A percentile compares a stretch with the other conserved stretches of the same genome.
These are phyloP conservation scores for Euphorbia lathyris DNA, from an alignment of 345 rosid genomes.

Conservation along the genomic window DNA sequence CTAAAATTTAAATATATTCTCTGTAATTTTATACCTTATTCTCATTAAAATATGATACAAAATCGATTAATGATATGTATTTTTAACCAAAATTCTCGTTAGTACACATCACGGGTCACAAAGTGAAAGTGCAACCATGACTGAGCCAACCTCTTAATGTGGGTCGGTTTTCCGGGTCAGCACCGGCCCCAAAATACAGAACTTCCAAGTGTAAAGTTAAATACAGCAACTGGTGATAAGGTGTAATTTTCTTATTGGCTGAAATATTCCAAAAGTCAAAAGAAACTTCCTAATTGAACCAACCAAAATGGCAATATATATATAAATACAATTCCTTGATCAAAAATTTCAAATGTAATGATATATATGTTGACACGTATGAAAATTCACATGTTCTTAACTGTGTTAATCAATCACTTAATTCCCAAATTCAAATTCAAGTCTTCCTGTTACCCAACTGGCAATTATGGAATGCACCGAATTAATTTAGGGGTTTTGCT, in stretches of 20 bases:
- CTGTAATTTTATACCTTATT: too few species aligned
- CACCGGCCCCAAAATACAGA: slow-evolving; percentile 5
- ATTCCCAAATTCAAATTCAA: not conserved
- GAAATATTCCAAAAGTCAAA: not conserved
- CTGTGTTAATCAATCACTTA: not conserved
- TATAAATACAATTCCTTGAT: not conserved
- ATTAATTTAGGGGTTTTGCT: slow-evolving; percentile 11
- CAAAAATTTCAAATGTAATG: not conserved
- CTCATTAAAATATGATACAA: too few species aligned
- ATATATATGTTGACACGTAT: not conserved
- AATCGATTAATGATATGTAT: too few species aligned
- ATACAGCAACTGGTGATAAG: not conserved
- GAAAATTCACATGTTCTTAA: slow-evolving; percentile 11
- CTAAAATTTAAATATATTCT: too few species aligned
- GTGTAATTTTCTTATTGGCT: slow-evolving; percentile 8
- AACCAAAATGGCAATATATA: not conserved
- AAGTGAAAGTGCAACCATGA: not conserved
- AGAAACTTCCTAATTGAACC: not conserved
- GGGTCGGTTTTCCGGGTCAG: slow-evolving; percentile 11
- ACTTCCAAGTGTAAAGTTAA: not conserved
- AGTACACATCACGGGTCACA: not conserved
- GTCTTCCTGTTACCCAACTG: not conserved
- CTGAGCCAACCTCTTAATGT: slow-evolving; percentile 9
- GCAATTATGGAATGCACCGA: not conserved
- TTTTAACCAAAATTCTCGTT: too few species aligned